Evolutionary conservation across 371 early-diverging fungal species (phyloP).

Genomic region (Lichtheimia corymbifera): DNA sequence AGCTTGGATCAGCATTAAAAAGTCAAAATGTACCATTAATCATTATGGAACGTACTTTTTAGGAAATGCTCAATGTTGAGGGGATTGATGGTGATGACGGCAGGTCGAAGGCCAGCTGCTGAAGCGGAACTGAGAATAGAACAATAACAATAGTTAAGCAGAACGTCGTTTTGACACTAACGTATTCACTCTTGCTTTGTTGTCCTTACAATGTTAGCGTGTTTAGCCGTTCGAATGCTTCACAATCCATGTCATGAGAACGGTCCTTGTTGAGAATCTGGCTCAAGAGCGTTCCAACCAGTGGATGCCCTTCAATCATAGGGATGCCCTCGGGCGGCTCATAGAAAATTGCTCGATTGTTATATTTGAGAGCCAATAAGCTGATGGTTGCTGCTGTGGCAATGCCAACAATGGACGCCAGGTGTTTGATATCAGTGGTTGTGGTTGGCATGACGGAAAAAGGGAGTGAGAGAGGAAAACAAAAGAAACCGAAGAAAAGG

Average conservation of each 20-base stretch:
- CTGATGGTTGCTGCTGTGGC: constrained; percentile 24
- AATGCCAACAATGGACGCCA: background rate
- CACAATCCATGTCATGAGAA: constrained; percentile 21
- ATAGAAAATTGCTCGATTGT: constrained; percentile 34
- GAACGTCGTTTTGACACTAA: no score
- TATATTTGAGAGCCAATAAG: constrained; percentile 20
- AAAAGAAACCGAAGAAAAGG: no score
- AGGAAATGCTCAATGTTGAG: constrained; percentile 26
- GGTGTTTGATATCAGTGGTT: no score
- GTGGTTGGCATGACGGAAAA: no score
- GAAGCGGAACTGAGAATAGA: constrained; percentile 14
- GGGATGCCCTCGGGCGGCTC: constrained; percentile 14
- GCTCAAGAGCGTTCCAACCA: constrained; percentile 23
- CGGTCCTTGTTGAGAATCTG: constrained; percentile 13
- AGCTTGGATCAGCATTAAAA: background rate
- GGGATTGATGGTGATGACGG: constrained; percentile 23
- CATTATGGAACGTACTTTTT: constrained; percentile 15
- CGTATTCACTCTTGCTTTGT: no score
- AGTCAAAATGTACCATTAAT: background rate
- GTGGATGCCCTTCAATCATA: constrained; percentile 18
- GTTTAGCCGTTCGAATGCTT: constrained; percentile 16
- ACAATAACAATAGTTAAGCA: no score
- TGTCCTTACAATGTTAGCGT: constrained; percentile 14
- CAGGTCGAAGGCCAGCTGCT: constrained; percentile 17
- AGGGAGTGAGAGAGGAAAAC: no score